Evolutionary conservation across 2,329 filamentous ascomycete species (phyloP).

Genomic region (Amauroascus niger): DNA sequence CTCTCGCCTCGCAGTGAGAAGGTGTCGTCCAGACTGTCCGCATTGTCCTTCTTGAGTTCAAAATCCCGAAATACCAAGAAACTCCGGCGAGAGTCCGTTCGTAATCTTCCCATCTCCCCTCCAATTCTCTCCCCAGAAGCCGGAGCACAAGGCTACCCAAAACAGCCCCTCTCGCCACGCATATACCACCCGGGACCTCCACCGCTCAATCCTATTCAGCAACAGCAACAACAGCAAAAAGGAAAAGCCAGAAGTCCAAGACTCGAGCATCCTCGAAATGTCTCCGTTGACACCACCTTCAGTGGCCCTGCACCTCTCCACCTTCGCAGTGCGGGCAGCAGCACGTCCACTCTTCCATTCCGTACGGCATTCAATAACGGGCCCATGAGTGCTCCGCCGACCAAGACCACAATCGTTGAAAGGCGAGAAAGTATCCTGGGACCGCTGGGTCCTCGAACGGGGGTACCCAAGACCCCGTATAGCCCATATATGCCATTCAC

Average conservation of each 20-base stretch:
- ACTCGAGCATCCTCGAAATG: conserved; percentile 2
- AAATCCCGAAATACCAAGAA: conserved; percentile 35
- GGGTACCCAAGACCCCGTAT: conserved; percentile 40
- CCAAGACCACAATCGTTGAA: conserved; percentile 43
- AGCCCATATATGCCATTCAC: conserved; percentile 45
- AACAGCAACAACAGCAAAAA: conserved; percentile 15
- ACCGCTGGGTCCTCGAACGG: conserved; percentile 36
- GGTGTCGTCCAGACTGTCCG: conserved; percentile 30
- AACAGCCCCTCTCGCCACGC: conserved; percentile 48
- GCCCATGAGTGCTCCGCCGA: conserved; percentile 37
- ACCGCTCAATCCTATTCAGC: conserved; percentile 41
- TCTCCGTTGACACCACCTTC: conserved; percentile 6
- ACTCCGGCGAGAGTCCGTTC: conserved; percentile 39
- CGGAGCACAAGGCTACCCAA: conserved; percentile 37
- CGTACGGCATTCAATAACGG: conserved; percentile 34
- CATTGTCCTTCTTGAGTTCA: conserved; percentile 36
- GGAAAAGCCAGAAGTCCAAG: neutral
- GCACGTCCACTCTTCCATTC: conserved; percentile 35
- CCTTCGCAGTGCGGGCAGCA: conserved; percentile 23
- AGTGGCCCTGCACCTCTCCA: conserved; percentile 27
- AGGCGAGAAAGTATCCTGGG: conserved; percentile 29
- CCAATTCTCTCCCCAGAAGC: conserved; percentile 42
- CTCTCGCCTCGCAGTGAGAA: conserved; percentile 30
- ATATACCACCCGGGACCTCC: conserved; percentile 48
- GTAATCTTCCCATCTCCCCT: conserved; percentile 50